phyloP scores from a whole-genome alignment of 169 alveolate genomes.

The Cystoisospora suis region DNA sequence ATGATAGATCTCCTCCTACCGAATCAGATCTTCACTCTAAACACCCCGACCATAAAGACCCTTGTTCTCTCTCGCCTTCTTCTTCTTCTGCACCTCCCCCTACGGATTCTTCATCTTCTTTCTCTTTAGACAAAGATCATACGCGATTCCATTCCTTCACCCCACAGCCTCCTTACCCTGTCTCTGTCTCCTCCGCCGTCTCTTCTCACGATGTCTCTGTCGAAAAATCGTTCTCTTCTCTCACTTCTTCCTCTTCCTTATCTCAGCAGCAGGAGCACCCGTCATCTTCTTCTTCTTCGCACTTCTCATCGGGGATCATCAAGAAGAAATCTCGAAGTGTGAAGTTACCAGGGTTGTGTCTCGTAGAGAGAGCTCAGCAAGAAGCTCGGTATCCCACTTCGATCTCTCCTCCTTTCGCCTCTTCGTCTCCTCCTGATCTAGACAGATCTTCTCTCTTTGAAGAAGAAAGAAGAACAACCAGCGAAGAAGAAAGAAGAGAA shows the following conservation, averaged over 20 bases:
- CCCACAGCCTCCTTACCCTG: no score
- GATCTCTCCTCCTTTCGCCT: not conserved
- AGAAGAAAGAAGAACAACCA: no score
- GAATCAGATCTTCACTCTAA: not conserved
- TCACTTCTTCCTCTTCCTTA: not conserved
- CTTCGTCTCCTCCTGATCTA: not conserved
- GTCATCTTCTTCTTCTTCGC: not conserved
- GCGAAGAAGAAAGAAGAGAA: no score
- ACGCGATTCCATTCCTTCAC: no score
- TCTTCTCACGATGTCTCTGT: not conserved
- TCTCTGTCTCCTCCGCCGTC: not conserved
- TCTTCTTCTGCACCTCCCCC: not conserved
- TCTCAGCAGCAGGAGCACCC: not conserved
- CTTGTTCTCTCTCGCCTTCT: not conserved
- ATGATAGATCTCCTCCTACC: not conserved
- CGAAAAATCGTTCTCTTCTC: not conserved
- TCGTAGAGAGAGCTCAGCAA: no score
- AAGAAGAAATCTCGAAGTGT: not conserved
- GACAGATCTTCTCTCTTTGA: not conserved
- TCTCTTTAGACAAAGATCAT: no score
- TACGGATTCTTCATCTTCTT: not conserved
- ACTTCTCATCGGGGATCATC: not conserved
- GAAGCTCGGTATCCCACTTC: not conserved
- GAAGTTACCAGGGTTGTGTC: constrained; percentile 4
- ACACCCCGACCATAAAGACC: not conserved